Base-by-base conservation (phyloP, 352 stramenopile genomes). In the Thalassiosira exigua region DNA sequence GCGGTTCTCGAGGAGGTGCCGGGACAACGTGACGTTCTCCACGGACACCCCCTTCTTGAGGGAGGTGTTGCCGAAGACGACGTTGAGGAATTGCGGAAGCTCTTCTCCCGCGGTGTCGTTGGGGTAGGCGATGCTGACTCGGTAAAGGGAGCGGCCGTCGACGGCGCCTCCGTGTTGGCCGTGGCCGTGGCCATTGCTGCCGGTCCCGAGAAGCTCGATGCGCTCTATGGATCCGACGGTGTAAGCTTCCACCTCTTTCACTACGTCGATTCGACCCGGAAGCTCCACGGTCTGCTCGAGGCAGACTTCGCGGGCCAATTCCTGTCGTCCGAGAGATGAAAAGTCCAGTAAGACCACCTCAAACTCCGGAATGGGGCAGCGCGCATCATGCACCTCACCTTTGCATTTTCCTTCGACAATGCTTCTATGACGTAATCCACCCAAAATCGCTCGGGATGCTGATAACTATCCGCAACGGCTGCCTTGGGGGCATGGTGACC, bases 11-110 rank as follows among this genome's bases (percentile, higher is more conserved):
- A 65, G 62, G 14, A 81, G 41, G 27, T 75, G 53, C 30, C 29
- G 41, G 24, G 42, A 66, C 5, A 75, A 29, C 36, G 71, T 75
- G n/a, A 79, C 53, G 44, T 67, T 61, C 5, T 65, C 58, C n/a
- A 79, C 60, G n/a, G 62, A 46, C 7, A 75, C 27, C 11, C 71
- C 71, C 9, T 57, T 26, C 46, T 81, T 81, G 19, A 81, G 56
- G 21, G 62, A 81, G 3, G 71, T 81, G 26, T 81, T 81, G 1
- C 71, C 71, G 51, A 81, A 81, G 0, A 81, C 56, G 17, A 81
- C 71, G 57, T 81, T 81, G 1, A 81, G 42, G 41, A 81, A 81
- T 50, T 81, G 71, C 11, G 71, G 44, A 11, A 81, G 46, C 42
- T 81, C 71, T 12, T 65, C 41, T 21, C 62, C 71, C 1, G 62